phyloP scores from a whole-genome alignment of 169 alveolate species.

The Eimeria zaria region DNA sequence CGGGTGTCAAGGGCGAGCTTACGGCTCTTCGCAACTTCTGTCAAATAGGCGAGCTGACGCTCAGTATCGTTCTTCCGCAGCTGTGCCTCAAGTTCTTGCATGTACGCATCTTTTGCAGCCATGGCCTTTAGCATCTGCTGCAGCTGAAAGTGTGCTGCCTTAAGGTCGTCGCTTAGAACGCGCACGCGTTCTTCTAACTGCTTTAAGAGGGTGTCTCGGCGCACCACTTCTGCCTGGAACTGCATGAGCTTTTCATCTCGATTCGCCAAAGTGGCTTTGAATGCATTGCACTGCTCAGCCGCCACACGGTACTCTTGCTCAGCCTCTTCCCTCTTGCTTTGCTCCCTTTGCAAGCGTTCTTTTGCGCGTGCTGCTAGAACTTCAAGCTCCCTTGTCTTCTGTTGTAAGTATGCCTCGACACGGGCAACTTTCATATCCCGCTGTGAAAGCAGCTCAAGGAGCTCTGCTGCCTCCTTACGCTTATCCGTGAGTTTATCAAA shows the following conservation, averaged over 20 bases:
- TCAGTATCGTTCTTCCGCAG: constrained; percentile 76
- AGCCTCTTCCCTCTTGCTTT: constrained; percentile 56
- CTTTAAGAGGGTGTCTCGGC: constrained; percentile 66
- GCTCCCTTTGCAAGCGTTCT: constrained; percentile 57
- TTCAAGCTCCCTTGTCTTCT: constrained; percentile 73
- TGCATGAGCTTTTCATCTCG: constrained; percentile 75
- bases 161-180: constrained; percentile 52
- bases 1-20: constrained; percentile 80
- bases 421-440: constrained; percentile 82
- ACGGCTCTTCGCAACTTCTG: constrained; percentile 79
- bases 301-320: constrained; percentile 72
- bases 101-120: constrained; percentile 78
- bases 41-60: constrained; percentile 77
- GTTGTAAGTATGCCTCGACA: constrained; percentile 76
- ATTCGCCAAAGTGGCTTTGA: constrained; percentile 54
- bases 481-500: constrained; percentile 76
- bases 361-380: constrained; percentile 36
- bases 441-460: constrained; percentile 80
- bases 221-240: constrained; percentile 78
- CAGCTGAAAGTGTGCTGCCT: constrained; percentile 47
- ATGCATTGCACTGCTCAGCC: constrained; percentile 64
- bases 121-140: constrained; percentile 72
- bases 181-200: constrained; percentile 71
- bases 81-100: constrained; percentile 78
- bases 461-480: constrained; percentile 82